Percentiles rank a stretch among this genome's conserved stretches.
These are phyloP conservation scores for Colletotrichum sp. DNA, from an alignment of 2,329 filamentous ascomycete genomes.

Conservation along the genomic window DNA sequence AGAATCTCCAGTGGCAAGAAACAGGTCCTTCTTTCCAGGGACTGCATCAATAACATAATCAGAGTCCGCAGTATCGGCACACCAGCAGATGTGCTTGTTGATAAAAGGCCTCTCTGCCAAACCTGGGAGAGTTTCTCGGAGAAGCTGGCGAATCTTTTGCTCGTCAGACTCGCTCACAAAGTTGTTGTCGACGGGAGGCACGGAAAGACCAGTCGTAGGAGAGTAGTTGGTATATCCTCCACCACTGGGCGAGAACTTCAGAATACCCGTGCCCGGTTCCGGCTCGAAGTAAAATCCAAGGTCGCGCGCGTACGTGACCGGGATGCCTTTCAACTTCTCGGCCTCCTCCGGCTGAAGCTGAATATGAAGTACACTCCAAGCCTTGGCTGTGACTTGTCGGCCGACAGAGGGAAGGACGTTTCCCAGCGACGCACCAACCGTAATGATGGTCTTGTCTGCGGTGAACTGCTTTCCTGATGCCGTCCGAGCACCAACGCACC, in stretches of 20 bases:
- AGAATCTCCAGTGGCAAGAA: conserved; percentile 62
- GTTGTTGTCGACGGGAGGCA: conserved; percentile 43
- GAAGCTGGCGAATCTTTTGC: conserved; percentile 50
- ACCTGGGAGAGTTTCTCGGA: conserved; percentile 55
- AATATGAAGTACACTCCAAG: conserved; percentile 64
- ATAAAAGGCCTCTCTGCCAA: conserved; percentile 61
- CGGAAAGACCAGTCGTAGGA: conserved; percentile 38
- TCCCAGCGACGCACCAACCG: neutral
- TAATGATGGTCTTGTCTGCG: conserved; percentile 15
- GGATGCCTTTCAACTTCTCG: conserved; percentile 57
- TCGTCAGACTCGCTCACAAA: conserved; percentile 61
- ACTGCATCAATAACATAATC: conserved; percentile 67
- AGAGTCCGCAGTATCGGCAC: conserved; percentile 64
- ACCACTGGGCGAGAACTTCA: conserved; percentile 66
- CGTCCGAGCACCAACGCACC: conserved; percentile 30
- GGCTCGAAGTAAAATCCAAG: conserved; percentile 71
- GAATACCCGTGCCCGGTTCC: conserved; percentile 58
- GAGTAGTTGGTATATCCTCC: conserved; percentile 58
- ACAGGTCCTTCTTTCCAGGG: conserved; percentile 51
- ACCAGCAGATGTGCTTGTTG: conserved; percentile 64
- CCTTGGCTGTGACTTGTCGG: neutral
- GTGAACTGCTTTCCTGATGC: conserved; percentile 24
- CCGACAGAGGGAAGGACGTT: neutral
- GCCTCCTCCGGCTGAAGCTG: conserved; percentile 61
- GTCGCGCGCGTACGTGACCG: conserved; percentile 65